Evolutionary conservation across 2,329 filamentous ascomycete species (phyloP).

Genomic region (Epichloe sp.): DNA sequence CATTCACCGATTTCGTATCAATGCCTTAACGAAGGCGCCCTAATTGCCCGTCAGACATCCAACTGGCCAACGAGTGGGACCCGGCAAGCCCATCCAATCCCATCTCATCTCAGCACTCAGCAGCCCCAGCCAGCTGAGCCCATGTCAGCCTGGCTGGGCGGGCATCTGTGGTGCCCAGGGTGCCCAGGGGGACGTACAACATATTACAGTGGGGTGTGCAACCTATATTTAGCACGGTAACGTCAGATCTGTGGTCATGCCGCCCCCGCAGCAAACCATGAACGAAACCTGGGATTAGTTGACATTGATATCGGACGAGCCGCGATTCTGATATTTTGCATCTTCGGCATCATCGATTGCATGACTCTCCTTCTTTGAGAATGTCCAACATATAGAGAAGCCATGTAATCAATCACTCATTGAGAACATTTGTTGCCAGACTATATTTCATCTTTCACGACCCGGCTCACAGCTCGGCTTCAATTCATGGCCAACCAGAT

Average conservation of each 20-base stretch:
- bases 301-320: no score
- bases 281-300: no score
- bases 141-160: not conserved
- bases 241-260: not conserved
- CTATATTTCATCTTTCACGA: no score
- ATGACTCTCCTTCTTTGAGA: no score
- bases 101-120: not conserved
- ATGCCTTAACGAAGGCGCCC: not conserved
- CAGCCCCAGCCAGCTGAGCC: not conserved
- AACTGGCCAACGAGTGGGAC: not conserved
- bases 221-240: not conserved
- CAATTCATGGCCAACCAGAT: no score
- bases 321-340: no score
- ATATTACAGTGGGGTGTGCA: no score
- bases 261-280: not conserved
- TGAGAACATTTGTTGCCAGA: no score
- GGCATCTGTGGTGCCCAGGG: not conserved
- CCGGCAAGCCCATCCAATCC: not conserved
- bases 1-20: not conserved
- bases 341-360: no score
- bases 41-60: not conserved
- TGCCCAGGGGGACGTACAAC: no score
- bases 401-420: no score
- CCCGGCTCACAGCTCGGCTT: not conserved
- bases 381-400: no score